Percentiles rank a stretch among this genome's conserved stretches.
Conservation (phyloP, 2,329 filamentous ascomycete species). For the Alternaria consortialis region DNA sequence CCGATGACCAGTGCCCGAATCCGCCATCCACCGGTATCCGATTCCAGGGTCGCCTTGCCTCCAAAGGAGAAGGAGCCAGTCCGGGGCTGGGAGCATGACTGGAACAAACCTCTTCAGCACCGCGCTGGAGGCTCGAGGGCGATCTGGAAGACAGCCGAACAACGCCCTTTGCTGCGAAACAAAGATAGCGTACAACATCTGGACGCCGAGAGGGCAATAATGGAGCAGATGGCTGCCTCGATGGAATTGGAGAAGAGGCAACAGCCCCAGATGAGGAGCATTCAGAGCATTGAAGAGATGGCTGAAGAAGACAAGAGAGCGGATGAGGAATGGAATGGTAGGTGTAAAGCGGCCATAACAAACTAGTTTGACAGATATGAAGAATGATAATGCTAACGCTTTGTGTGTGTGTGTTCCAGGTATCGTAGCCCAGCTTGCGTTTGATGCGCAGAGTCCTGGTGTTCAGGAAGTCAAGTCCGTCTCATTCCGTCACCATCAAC, state of each 20-base stretch:
- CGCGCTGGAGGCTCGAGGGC: constrained; percentile 9
- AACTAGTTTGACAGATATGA: not conserved
- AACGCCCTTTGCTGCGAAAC: constrained; percentile 12
- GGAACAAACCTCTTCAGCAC: constrained; percentile 15
- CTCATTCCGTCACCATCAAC: constrained; percentile 3
- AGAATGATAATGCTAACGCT: not conserved
- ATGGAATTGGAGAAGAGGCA: not conserved
- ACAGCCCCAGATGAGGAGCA: constrained; percentile 10
- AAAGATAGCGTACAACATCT: constrained; percentile 11
- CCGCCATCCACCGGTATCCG: not conserved
- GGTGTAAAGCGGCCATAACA: not conserved
- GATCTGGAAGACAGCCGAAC: constrained; percentile 12
- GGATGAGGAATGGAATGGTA: constrained; percentile 14
- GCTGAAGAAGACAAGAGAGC: constrained; percentile 15
- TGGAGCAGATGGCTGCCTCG: not conserved
- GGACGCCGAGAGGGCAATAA: constrained; percentile 1
- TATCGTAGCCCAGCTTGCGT: constrained; percentile 8
- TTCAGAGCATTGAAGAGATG: constrained; percentile 19
- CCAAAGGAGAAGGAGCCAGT: not conserved
- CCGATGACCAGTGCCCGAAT: not conserved
- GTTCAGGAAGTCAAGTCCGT: constrained; percentile 8
- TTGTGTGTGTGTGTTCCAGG: not conserved
- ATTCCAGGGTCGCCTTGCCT: not conserved
- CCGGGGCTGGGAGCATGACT: constrained; percentile 15
- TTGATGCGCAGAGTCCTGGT: constrained; percentile 10